A percentile compares a stretch with the other conserved stretches of the same genome.
Conservation (phyloP, 495 filamentous ascomycete genomes). For the Sphaerosporella brunnea region DNA sequence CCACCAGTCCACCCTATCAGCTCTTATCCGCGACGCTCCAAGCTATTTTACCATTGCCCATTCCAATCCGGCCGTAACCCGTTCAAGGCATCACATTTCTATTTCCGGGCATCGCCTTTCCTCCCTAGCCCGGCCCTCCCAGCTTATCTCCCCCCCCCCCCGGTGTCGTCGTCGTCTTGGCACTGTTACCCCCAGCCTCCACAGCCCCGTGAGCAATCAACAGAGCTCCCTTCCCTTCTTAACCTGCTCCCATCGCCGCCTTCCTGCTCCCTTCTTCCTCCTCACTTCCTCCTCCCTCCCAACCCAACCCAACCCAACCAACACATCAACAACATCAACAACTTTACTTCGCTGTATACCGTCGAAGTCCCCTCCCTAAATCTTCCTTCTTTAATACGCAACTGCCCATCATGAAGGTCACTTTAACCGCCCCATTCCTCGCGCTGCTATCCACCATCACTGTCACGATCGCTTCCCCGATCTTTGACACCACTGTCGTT, state of each 20-base stretch:
- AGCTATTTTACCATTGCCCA: too few relatives aligned
- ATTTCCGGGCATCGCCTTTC: too few relatives aligned
- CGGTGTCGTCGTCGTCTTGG: too few relatives aligned
- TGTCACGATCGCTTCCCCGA: conserved; percentile 39
- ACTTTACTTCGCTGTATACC: neutral
- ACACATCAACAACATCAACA: conserved; percentile 5
- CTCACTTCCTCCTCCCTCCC: conserved; percentile 19
- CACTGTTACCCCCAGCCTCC: too few relatives aligned
- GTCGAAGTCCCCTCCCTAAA: neutral
- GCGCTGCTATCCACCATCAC: conserved; percentile 28
- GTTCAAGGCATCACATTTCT: too few relatives aligned
- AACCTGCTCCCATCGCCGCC: conserved; percentile 8
- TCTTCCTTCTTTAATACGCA: neutral
- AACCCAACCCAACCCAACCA: conserved; percentile 11
- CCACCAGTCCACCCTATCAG: too few relatives aligned
- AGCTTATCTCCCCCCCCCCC: too few relatives aligned
- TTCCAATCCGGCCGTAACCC: too few relatives aligned
- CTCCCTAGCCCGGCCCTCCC: too few relatives aligned
- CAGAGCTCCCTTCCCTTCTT: conserved; percentile 28
- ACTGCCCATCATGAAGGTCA: conserved; percentile 23
- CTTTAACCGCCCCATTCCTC: conserved; percentile 26
- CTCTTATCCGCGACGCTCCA: conserved; percentile 25
- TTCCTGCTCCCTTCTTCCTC: conserved; percentile 17
- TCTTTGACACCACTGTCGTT: conserved; percentile 55
- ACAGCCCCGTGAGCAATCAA: conserved; percentile 19